A percentile compares a stretch with the other conserved stretches of the same genome.
Evolutionary conservation across 2,329 filamentous ascomycete genomes (phyloP).

Genomic region (Penicillium sp.): DNA sequence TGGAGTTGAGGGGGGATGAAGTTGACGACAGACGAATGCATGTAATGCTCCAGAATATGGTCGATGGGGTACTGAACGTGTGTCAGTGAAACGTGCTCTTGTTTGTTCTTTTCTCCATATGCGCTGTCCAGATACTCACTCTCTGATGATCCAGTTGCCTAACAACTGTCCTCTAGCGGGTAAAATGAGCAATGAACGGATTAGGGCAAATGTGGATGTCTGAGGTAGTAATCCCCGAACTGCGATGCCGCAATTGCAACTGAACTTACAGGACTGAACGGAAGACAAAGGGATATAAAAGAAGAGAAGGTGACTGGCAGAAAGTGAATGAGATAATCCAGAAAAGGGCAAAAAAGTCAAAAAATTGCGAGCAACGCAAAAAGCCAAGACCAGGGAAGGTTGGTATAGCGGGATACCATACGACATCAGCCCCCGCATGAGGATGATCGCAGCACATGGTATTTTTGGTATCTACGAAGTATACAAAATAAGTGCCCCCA

Average conservation of each 20-base stretch:
- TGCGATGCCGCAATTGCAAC: slow-evolving; percentile 9
- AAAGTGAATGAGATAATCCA: neutral
- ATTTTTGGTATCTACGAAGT: neutral
- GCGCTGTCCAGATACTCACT: neutral
- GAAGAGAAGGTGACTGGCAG: slow-evolving; percentile 1
- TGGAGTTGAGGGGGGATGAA: slow-evolving; percentile 22
- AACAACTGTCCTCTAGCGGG: neutral
- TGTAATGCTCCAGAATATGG: slow-evolving; percentile 27
- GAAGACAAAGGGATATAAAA: slow-evolving; percentile 5
- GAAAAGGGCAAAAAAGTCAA: neutral
- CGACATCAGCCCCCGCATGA: neutral
- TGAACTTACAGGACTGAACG: slow-evolving; percentile 4
- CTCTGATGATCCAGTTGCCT: neutral
- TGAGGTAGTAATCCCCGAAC: slow-evolving; percentile 7
- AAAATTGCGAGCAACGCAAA: neutral
- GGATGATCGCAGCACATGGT: neutral
- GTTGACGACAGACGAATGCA: slow-evolving; percentile 32
- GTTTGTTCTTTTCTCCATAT: neutral
- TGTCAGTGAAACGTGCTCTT: neutral
- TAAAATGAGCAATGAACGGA: slow-evolving; percentile 6
- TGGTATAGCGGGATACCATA: neutral
- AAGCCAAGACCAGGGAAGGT: slow-evolving; percentile 8
- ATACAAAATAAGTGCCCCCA: neutral
- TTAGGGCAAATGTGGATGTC: slow-evolving; percentile 11
- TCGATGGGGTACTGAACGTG: neutral